phyloP scores from a whole-genome alignment of 192 early-diverging fungal genomes.

The Rhizophagus sp. region DNA sequence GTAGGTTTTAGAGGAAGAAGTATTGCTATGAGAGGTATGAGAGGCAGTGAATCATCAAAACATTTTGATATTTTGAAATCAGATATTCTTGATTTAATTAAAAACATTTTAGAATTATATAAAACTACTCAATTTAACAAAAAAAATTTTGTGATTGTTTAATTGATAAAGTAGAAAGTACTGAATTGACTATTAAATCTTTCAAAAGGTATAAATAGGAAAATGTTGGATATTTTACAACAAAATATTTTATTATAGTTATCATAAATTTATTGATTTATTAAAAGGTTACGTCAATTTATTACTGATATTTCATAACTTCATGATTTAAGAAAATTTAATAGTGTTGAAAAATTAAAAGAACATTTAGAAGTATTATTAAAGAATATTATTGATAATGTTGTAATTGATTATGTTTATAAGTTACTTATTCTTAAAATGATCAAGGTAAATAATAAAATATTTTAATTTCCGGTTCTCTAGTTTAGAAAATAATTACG shows the following conservation, averaged over 20 bases:
- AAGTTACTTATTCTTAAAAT: conserved; percentile 2
- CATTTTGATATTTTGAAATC: conserved; percentile 4
- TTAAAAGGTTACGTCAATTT: background rate
- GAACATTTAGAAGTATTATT: background rate
- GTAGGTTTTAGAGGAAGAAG: background rate
- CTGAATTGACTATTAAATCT: background rate
- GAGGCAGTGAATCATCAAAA: background rate
- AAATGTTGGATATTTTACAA: background rate
- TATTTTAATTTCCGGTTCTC: background rate
- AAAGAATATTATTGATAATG: background rate
- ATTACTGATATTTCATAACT: conserved; percentile 12
- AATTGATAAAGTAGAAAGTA: background rate
- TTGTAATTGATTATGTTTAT: background rate
- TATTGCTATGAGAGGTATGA: background rate
- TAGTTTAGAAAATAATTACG: background rate
- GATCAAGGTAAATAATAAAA: background rate
- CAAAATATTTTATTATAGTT: background rate
- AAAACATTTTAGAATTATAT: conserved; percentile 16
- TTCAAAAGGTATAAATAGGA: conserved; percentile 1
- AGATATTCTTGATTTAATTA: background rate
- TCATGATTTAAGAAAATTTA: conserved; percentile 20
- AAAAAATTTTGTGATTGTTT: conserved; percentile 17
- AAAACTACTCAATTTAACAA: conserved; percentile 20
- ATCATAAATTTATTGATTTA: background rate
- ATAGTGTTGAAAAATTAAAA: background rate